Evolutionary conservation across 805 yeast species (phyloP), one percentile per base, ranked within the genome.

Genomic region (Diddensiella santjacobensis): DNA sequence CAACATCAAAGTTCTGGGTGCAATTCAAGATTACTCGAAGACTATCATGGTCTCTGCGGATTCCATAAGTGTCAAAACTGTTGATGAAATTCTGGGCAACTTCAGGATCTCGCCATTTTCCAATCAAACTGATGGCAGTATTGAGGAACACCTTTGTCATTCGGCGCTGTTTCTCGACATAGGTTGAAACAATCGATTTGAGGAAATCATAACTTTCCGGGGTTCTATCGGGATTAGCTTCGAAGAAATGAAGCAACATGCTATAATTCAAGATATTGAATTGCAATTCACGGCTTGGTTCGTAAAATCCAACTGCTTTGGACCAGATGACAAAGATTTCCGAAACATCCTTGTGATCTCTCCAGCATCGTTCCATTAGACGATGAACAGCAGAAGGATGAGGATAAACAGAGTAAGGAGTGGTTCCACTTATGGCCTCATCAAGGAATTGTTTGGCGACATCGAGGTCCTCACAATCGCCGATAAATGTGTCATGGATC

Each of bases 71-170:
- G 10, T 71, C 73, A 58, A 82, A 86, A 49, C 81, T 79, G 40
- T 75, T 74, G 30, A 83, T 72, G 49, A 86, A 71, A 52, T 80
- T 82, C 56, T 82, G 79, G 49, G 83, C 76, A 10, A 83, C 81
- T n/a, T 71, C 69, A 51, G 80, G 72, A 61, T 81, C 83, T 46
- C 75, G 75, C 95, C 95, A 86, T 51, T 71, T 68, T 26, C 79
- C 78, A 55, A 80, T 75, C 60, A 81, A 81, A 36, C 87, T 77
- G 49, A 87, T 72, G 46, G 86, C 72, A 38, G 86, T 85, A 64
- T 87, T 87, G 65, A 87, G 77, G 60, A 87, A 85, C n/a, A 87
- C 17, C n/a, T 47, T 83, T 64, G 85, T 91, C 64, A 86, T 91
- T 48, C 83, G 73, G 31, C 31, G 31, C 19, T 76, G 71, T 58